Conservation (phyloP, 2,329 filamentous ascomycete species). For the Bipolaris zeicola region DNA sequence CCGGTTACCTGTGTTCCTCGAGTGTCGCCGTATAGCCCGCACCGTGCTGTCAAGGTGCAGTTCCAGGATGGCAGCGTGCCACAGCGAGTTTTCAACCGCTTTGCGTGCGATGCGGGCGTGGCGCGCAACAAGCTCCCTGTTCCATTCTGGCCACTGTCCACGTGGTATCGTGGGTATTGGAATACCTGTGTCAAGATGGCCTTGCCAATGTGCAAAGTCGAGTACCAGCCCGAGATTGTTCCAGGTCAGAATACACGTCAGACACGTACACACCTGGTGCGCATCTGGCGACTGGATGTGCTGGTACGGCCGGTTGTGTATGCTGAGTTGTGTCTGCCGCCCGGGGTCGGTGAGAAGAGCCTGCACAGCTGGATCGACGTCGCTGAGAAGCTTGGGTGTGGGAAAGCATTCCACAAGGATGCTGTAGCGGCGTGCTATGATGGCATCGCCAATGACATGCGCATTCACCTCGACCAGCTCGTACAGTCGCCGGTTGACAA, state of each 20-base stretch:
- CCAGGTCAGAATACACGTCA: conserved; percentile 63
- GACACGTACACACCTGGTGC: conserved; percentile 60
- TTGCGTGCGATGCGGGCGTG: conserved; percentile 55
- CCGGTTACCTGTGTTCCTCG: conserved; percentile 57
- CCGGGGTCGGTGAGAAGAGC: conserved; percentile 48
- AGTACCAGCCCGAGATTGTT: conserved; percentile 60
- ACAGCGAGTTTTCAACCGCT: conserved; percentile 56
- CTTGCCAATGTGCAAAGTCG: conserved; percentile 64
- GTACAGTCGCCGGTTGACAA: conserved; percentile 51
- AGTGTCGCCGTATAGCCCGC: conserved; percentile 55
- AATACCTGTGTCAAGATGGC: conserved; percentile 56
- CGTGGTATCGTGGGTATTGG: conserved; percentile 60
- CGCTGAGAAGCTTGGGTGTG: conserved; percentile 54
- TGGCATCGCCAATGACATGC: conserved; percentile 49
- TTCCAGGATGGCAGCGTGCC: conserved; percentile 58
- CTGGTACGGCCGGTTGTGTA: conserved; percentile 59
- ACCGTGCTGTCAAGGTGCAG: conserved; percentile 56
- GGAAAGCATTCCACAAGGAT: conserved; percentile 59
- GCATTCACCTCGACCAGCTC: conserved; percentile 55
- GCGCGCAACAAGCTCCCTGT: conserved; percentile 51
- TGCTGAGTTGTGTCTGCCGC: conserved; percentile 52
- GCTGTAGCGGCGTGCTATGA: conserved; percentile 57
- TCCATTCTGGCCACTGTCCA: conserved; percentile 58
- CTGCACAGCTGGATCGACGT: conserved; percentile 48
- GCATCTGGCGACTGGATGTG: conserved; percentile 58